Percentiles rank a stretch among this genome's conserved stretches.
These are phyloP conservation scores for Botrytis sinoallii DNA, from an alignment of 2,329 filamentous ascomycete genomes.

Conservation along the genomic window DNA sequence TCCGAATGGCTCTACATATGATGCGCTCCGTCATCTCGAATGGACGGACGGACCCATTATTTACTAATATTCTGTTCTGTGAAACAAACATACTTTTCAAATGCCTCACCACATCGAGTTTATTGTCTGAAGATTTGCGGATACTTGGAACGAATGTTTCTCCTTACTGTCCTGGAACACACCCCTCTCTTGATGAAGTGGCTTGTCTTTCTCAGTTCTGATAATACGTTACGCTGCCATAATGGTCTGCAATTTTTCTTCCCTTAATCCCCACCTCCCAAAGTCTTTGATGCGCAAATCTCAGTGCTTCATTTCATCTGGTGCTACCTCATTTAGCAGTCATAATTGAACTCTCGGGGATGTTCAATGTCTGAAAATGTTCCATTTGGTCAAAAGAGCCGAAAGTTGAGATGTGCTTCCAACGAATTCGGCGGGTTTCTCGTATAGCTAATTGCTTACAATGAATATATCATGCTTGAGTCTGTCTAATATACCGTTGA, in stretches of 20 bases:
- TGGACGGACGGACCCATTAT: conserved; percentile 15
- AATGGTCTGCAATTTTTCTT: neutral
- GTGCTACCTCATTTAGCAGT: neutral
- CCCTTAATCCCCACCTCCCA: neutral
- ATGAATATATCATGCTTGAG: neutral
- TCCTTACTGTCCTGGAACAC: neutral
- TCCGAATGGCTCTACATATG: conserved; percentile 24
- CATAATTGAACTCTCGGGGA: neutral
- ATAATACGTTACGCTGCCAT: neutral
- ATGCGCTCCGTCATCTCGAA: conserved; percentile 25
- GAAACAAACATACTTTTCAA: neutral
- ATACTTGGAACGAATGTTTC: neutral
- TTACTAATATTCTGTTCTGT: neutral
- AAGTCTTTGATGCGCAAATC: neutral
- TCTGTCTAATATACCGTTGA: neutral
- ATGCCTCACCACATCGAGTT: neutral
- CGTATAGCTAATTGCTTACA: neutral
- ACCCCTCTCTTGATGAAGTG: neutral
- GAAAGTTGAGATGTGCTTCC: neutral
- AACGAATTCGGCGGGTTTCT: neutral
- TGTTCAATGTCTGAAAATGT: neutral
- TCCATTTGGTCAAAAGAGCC: neutral
- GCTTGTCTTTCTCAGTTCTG: neutral
- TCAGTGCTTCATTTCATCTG: neutral
- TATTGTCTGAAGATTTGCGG: neutral